These are phyloP conservation scores for Alopecurus myosuroides DNA, from an alignment of 176 grass and related monocot genomes.

Conservation along the genomic window DNA sequence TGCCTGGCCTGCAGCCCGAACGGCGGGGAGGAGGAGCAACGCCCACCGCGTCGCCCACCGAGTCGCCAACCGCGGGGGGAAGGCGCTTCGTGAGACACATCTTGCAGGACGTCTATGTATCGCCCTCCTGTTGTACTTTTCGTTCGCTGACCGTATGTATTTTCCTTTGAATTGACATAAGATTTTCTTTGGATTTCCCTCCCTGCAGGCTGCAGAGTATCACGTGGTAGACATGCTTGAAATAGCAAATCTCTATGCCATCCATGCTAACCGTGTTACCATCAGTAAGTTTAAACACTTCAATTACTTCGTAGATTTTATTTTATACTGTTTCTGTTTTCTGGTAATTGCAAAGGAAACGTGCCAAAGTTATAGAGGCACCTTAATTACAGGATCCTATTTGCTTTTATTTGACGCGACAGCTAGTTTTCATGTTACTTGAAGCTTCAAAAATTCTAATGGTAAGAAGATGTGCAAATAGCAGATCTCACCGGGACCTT, in stretches of 20 bases:
- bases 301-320: background rate
- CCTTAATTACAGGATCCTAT: background rate
- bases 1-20: too few relatives aligned
- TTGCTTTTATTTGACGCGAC: constrained; percentile 8
- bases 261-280: constrained; percentile 62
- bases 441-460: background rate
- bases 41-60: too few relatives aligned
- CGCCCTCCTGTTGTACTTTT: too few relatives aligned
- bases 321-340: background rate
- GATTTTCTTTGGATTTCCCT: background rate
- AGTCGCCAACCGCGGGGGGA: too few relatives aligned
- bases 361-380: background rate
- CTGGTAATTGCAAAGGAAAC: background rate
- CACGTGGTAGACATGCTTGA: constrained; percentile 47
- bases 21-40: too few relatives aligned
- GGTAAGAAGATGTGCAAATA: background rate
- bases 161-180: too few relatives aligned
- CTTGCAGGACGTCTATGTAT: too few relatives aligned
- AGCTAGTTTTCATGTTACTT: constrained; percentile 2
- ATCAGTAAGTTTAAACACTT: constrained; percentile 52
- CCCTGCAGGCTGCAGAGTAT: constrained; percentile 49
- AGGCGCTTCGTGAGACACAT: too few relatives aligned
- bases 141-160: too few relatives aligned
- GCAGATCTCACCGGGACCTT: background rate
- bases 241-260: constrained; percentile 39